phyloP scores from a whole-genome alignment of 2,329 filamentous ascomycete species.

The Pseudogymnoascus sp. region DNA sequence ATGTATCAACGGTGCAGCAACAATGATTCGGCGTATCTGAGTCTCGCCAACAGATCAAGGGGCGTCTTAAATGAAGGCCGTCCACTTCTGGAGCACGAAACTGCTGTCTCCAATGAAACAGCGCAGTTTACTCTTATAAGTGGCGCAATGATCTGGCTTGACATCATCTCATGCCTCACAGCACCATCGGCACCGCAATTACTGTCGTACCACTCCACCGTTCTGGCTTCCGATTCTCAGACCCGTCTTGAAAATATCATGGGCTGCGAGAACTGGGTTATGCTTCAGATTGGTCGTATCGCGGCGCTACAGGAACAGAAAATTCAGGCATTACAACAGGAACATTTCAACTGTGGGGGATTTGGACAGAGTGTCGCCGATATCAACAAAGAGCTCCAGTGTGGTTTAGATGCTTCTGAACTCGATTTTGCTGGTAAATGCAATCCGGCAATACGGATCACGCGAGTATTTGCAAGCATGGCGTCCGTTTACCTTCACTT shows the following conservation, averaged over 20 bases:
- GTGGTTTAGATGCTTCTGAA: constrained; percentile 16
- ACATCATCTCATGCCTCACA: constrained; percentile 42
- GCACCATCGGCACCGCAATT: constrained; percentile 37
- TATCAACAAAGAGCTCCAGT: constrained; percentile 20
- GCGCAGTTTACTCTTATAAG: constrained; percentile 38
- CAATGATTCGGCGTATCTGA: neutral
- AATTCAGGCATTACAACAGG: constrained; percentile 33
- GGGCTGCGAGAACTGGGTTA: constrained; percentile 49
- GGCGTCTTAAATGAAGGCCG: constrained; percentile 4
- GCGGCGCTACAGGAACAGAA: constrained; percentile 49
- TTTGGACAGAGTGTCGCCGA: constrained; percentile 14
- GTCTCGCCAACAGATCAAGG: constrained; percentile 8
- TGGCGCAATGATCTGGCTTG: constrained; percentile 40
- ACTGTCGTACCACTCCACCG: constrained; percentile 31
- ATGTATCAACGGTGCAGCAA: constrained; percentile 14
- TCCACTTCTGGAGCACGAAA: constrained; percentile 13
- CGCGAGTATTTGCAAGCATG: constrained; percentile 19
- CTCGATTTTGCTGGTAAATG: neutral
- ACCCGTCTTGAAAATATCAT: constrained; percentile 40
- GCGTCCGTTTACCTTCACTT: constrained; percentile 24
- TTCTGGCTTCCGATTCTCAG: constrained; percentile 33
- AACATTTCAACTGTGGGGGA: constrained; percentile 11
- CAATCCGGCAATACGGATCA: constrained; percentile 16
- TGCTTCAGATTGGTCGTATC: constrained; percentile 47
- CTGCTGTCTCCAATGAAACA: constrained; percentile 37